Conservation (phyloP, 805 yeast species). For the Wickerhamomyces hampshirensis region DNA sequence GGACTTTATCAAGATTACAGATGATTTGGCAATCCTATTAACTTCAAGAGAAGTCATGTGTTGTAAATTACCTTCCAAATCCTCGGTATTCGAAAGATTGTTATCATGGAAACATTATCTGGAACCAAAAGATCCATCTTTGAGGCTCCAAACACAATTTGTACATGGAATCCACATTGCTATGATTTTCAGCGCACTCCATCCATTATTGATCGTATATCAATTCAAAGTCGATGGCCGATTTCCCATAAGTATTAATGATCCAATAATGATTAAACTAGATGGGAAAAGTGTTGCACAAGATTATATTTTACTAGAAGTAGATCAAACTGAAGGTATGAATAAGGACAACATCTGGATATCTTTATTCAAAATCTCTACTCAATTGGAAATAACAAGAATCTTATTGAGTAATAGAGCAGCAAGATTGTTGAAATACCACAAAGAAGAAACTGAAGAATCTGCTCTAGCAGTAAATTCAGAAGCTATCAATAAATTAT, state of each 20-base stretch:
- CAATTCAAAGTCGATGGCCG: constrained; percentile 32
- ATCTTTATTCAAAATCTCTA: neutral
- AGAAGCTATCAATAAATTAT: no score
- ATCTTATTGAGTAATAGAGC: neutral
- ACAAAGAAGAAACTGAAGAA: neutral
- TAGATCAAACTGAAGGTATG: neutral
- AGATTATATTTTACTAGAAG: neutral
- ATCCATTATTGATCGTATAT: constrained; percentile 29
- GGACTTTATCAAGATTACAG: constrained; percentile 34
- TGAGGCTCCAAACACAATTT: constrained; percentile 33
- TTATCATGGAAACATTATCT: constrained; percentile 74
- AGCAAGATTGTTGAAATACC: neutral
- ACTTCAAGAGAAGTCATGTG: constrained; percentile 66
- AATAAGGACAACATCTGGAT: neutral
- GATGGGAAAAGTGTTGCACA: neutral
- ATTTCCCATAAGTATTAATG: constrained; percentile 33
- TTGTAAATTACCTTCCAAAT: constrained; percentile 30
- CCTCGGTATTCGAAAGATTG: constrained; percentile 34
- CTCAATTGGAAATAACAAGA: neutral
- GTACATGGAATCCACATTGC: constrained; percentile 19
- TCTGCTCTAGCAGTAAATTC: neutral
- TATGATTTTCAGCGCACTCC: constrained; percentile 26
- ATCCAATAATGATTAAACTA: constrained; percentile 26
- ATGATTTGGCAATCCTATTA: constrained; percentile 43
- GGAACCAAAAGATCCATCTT: constrained; percentile 48